Evolutionary conservation across 169 alveolate species (phyloP).

Genomic region (Babesia ovis): DNA sequence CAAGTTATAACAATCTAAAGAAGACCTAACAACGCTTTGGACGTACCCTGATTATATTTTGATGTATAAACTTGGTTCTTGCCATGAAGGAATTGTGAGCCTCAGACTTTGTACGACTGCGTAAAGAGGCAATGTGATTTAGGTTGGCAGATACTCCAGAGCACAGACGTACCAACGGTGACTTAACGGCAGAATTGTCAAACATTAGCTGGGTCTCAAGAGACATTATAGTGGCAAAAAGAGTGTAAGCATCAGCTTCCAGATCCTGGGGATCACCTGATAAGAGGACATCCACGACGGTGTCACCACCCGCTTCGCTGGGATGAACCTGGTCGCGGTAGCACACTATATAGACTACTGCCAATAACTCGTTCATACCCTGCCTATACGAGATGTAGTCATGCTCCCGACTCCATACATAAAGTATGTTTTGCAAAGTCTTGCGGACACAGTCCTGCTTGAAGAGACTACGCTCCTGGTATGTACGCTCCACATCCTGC

Average conservation of each 20-base stretch:
- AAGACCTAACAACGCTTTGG: neutral
- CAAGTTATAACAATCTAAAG: neutral
- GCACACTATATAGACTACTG: slow-evolving; percentile 71
- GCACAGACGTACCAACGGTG: neutral
- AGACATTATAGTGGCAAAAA: slow-evolving; percentile 77
- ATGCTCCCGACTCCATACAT: slow-evolving; percentile 75
- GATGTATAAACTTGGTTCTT: slow-evolving; percentile 74
- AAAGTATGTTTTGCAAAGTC: slow-evolving; percentile 68
- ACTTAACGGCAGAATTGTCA: slow-evolving; percentile 64
- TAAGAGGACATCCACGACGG: slow-evolving; percentile 21
- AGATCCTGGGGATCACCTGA: slow-evolving; percentile 60
- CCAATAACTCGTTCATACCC: slow-evolving; percentile 78
- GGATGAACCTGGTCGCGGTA: slow-evolving; percentile 43
- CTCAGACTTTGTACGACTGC: neutral
- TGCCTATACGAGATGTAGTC: slow-evolving; percentile 71
- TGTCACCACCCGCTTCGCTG: neutral
- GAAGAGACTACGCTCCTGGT: slow-evolving; percentile 74
- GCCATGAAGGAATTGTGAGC: slow-evolving; percentile 72
- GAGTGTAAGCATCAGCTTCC: slow-evolving; percentile 81
- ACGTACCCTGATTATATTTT: slow-evolving; percentile 57
- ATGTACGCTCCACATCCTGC: slow-evolving; percentile 77
- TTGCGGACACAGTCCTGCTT: slow-evolving; percentile 67
- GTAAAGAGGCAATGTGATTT: neutral
- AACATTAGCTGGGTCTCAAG: slow-evolving; percentile 79
- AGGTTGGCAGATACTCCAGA: slow-evolving; percentile 30